Percentiles rank a stretch among this genome's conserved stretches.
Conservation (phyloP, 2,329 filamentous ascomycete genomes). For the Fusarium pseudocircinatum region DNA sequence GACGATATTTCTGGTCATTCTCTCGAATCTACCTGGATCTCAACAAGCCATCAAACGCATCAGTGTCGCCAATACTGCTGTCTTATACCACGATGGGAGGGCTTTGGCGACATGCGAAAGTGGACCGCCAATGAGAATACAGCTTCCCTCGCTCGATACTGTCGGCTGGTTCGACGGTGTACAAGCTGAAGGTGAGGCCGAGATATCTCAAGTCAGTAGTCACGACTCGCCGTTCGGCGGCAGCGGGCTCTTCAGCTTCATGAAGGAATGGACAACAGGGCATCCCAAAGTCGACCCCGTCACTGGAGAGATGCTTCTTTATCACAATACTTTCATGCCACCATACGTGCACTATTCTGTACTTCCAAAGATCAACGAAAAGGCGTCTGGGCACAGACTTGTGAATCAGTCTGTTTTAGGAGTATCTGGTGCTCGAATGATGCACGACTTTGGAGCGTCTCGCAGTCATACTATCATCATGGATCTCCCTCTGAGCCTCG, state of each 20-base stretch:
- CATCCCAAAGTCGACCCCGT: constrained; percentile 73
- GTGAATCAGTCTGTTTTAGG: constrained; percentile 62
- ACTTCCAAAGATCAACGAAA: neutral
- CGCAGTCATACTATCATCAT: constrained; percentile 71
- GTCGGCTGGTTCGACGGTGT: constrained; percentile 76
- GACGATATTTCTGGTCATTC: constrained; percentile 53
- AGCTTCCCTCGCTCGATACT: constrained; percentile 71
- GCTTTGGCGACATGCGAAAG: constrained; percentile 77
- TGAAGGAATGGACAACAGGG: constrained; percentile 77
- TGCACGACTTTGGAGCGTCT: constrained; percentile 80
- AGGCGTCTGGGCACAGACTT: neutral
- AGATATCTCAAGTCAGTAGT: fast-evolving
- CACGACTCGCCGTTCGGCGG: constrained; percentile 59
- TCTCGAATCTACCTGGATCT: constrained; percentile 24
- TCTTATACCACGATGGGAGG: constrained; percentile 74
- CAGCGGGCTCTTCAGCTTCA: constrained; percentile 64
- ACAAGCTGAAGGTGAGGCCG: constrained; percentile 60
- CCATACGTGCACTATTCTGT: constrained; percentile 75
- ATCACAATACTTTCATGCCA: constrained; percentile 71
- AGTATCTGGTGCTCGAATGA: constrained; percentile 73
- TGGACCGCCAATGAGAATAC: constrained; percentile 73
- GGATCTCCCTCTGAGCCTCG: constrained; percentile 73
- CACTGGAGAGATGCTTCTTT: constrained; percentile 73
- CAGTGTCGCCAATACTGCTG: constrained; percentile 74
- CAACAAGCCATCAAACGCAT: constrained; percentile 71